phyloP scores from a whole-genome alignment of 2,329 filamentous ascomycete species.

The Cordyceps militaris region DNA sequence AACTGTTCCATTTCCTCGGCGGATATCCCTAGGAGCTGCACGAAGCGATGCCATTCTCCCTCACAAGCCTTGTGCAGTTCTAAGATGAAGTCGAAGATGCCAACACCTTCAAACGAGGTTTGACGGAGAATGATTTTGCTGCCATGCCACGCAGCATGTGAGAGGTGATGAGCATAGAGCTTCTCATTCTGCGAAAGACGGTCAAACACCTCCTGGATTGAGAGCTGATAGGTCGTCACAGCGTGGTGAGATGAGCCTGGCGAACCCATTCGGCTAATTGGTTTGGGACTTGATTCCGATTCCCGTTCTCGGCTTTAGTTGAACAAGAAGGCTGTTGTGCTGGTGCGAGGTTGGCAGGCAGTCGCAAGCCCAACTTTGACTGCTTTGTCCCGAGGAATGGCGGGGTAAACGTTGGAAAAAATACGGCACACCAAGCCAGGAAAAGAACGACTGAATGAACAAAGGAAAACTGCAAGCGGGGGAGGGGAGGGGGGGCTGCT shows the following conservation, averaged over 20 bases:
- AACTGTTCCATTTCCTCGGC: not conserved
- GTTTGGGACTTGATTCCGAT: no score
- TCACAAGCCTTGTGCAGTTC: not conserved
- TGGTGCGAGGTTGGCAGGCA: no score
- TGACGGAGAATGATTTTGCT: not conserved
- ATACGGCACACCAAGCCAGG: no score
- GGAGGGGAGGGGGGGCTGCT: no score
- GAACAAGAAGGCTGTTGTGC: no score
- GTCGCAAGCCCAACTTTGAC: no score
- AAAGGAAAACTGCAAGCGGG: no score
- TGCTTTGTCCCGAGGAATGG: no score
- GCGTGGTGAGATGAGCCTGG: not conserved
- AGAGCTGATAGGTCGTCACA: not conserved
- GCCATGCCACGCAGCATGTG: not conserved
- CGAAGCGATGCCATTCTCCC: not conserved
- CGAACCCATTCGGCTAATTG: not conserved
- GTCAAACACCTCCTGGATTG: not conserved
- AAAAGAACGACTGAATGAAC: no score
- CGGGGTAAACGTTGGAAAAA: no score
- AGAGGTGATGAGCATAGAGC: not conserved
- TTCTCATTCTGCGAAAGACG: not conserved
- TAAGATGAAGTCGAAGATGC: not conserved
- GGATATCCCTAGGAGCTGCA: not conserved
- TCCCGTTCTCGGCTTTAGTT: no score
- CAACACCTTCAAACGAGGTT: not conserved